Conservation (phyloP, 768 basidiomycete genomes). For the Collybiopsis confluens region DNA sequence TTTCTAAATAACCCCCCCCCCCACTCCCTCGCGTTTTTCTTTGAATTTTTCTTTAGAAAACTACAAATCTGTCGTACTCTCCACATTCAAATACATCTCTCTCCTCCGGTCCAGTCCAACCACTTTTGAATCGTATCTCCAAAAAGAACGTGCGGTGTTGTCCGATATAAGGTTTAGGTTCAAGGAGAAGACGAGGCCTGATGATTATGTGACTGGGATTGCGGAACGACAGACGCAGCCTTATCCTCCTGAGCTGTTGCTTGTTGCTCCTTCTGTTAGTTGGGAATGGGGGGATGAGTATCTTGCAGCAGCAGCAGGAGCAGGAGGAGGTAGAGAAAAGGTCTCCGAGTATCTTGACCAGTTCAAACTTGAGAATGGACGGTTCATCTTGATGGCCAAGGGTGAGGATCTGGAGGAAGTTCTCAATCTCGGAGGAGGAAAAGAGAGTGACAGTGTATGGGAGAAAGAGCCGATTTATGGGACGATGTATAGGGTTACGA, state of each 20-base stretch:
- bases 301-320: too few species aligned
- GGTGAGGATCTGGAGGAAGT: slow-evolving; percentile 65
- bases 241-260: slow-evolving; percentile 68
- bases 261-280: slow-evolving; percentile 66
- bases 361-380: slow-evolving; percentile 53
- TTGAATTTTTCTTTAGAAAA: slow-evolving; percentile 45
- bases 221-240: slow-evolving; percentile 77
- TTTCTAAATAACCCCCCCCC: slow-evolving; percentile 73
- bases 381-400: slow-evolving; percentile 78
- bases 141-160: slow-evolving; percentile 71
- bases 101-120: slow-evolving; percentile 61
- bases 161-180: slow-evolving; percentile 79
- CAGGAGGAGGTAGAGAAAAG: slow-evolving; percentile 38
- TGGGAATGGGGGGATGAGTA: slow-evolving; percentile 67
- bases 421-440: slow-evolving; percentile 36
- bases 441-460: too few species aligned
- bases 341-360: slow-evolving; percentile 58
- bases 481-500: slow-evolving; percentile 78
- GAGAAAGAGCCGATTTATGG: slow-evolving; percentile 88
- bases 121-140: slow-evolving; percentile 62
- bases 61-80: slow-evolving; percentile 64
- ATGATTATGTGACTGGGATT: slow-evolving; percentile 74
- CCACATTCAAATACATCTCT: slow-evolving; percentile 75
- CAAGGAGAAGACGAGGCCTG: slow-evolving; percentile 76
- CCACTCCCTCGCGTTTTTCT: slow-evolving; percentile 9